Evolutionary conservation across 2,329 filamentous ascomycete genomes (phyloP), one percentile per base, ranked within the genome.

Genomic region (Westerdykella ornata): DNA sequence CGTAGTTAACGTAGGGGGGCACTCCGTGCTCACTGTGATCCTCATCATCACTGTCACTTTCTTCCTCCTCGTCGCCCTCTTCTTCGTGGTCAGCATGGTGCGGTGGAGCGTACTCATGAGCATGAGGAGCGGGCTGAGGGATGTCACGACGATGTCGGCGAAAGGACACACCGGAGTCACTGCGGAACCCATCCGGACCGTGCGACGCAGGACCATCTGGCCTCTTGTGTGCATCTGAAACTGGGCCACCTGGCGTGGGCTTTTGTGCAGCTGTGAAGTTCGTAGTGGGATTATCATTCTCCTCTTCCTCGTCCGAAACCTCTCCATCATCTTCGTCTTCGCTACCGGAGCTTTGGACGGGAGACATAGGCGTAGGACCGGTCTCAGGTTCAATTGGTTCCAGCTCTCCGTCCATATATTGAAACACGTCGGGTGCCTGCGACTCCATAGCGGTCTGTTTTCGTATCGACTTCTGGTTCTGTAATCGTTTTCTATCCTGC

Each of bases 111-210:
- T 40, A 14, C 31, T 44, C 22, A 13, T 16, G 22, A 26, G 4
- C 15, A 12, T 29, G 35, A 12, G 20, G 52, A 34, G 48, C 37
- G 19, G 48, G 46, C 34, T 56, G 52, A 13, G 54, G 50, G 43
- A 54, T 49, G 14, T 62, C 56, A 39, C 65, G 59, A 46, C 59
- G 62, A 36, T 59, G 59, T 28, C 54, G 56, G 35, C 57, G 56
- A 4, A 62, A 47, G 13, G 65, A 63, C 33, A 56, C 57, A 32
- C 53, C 56, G 39, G 54, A 56, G 19, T 57, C 53, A 30, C 45
- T 52, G 35, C 45, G 42, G 30, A 43, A 38, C 22, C 22, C 2
- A 26, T 26, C 22, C 3, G 8, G 4, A 9, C 22, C 22, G 22
- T 26, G 12, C 22, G 22, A 26, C 22, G 22, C 22, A 7, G 12